A percentile compares a stretch with the other conserved stretches of the same genome.
These are phyloP conservation scores for Yamadazyma pseudoaaseri DNA, from an alignment of 1,139 yeast species.

Conservation along the genomic window DNA sequence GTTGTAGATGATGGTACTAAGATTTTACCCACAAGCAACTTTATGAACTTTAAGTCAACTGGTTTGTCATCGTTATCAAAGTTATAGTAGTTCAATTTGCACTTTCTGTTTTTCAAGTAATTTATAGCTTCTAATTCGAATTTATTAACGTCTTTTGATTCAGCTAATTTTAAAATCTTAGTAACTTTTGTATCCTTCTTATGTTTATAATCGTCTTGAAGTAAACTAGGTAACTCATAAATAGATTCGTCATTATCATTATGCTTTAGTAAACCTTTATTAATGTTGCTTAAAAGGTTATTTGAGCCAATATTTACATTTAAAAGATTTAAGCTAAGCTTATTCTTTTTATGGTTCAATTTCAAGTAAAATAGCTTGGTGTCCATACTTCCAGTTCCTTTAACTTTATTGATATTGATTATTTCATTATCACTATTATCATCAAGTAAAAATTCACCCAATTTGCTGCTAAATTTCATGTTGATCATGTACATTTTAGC, in stretches of 20 bases:
- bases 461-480: conserved; percentile 41
- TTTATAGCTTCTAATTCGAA: conserved; percentile 12
- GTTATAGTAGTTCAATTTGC: conserved; percentile 9
- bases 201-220: conserved; percentile 7
- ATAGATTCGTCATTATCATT: conserved; percentile 8
- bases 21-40: conserved; percentile 45
- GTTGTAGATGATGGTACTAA: conserved; percentile 17
- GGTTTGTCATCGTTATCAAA: conserved; percentile 50
- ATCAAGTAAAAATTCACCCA: conserved; percentile 32
- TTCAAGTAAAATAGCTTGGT: conserved; percentile 46
- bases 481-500: conserved; percentile 43
- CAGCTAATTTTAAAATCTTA: conserved; percentile 23
- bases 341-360: conserved; percentile 42
- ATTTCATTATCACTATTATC: conserved; percentile 25
- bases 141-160: conserved; percentile 4
- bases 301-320: conserved; percentile 70
- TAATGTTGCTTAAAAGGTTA: conserved; percentile 68
- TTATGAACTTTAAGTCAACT: conserved; percentile 61
- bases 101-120: conserved; percentile 13
- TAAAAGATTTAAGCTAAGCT: conserved; percentile 41
- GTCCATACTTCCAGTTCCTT: conserved; percentile 39
- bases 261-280: conserved; percentile 50
- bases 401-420: conserved; percentile 37
- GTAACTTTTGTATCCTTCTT: conserved; percentile 17
- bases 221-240: conserved; percentile 7